Conservation (phyloP, 768 basidiomycete genomes). For the Boletus rubescentipes region DNA sequence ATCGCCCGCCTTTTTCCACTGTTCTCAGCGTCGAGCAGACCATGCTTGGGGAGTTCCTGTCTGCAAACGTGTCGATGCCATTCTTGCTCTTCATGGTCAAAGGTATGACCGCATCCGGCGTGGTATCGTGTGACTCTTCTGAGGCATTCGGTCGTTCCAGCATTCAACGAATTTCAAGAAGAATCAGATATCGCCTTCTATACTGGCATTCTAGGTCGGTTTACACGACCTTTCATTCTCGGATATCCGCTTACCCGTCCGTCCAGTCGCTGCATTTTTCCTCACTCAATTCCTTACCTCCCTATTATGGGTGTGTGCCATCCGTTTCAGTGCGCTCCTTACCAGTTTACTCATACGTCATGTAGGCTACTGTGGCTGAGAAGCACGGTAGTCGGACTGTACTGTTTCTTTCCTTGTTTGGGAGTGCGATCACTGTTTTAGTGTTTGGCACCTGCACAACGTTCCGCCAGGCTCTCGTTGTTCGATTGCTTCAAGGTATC, state of each 20-base stretch:
- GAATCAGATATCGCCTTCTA: slow-evolving; percentile 88
- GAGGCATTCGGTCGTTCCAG: slow-evolving; percentile 33
- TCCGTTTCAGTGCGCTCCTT: not conserved
- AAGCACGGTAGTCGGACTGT: slow-evolving; percentile 87
- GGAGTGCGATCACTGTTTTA: slow-evolving; percentile 76
- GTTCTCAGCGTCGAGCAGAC: slow-evolving; percentile 47
- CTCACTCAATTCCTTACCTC: slow-evolving; percentile 95
- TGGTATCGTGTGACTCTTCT: slow-evolving; percentile 13
- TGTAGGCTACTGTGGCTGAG: slow-evolving; percentile 87
- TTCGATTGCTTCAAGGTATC: slow-evolving; percentile 87
- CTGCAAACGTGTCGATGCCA: slow-evolving; percentile 89
- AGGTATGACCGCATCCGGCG: slow-evolving; percentile 40
- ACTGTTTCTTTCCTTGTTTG: slow-evolving; percentile 79
- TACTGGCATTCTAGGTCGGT: slow-evolving; percentile 79
- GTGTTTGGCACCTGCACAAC: slow-evolving; percentile 77
- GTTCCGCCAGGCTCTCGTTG: slow-evolving; percentile 76
- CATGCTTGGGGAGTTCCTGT: slow-evolving; percentile 93
- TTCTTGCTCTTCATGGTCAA: slow-evolving; percentile 96
- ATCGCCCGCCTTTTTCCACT: not conserved
- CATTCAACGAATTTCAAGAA: slow-evolving; percentile 66
- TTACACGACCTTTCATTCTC: slow-evolving; percentile 9
- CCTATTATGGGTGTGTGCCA: slow-evolving; percentile 73
- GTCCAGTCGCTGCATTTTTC: slow-evolving; percentile 79
- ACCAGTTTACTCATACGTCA: not conserved
- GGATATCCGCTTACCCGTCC: slow-evolving; percentile 8